Base-by-base conservation (phyloP, 176 grass and related monocot species). In the Areca catechu region DNA sequence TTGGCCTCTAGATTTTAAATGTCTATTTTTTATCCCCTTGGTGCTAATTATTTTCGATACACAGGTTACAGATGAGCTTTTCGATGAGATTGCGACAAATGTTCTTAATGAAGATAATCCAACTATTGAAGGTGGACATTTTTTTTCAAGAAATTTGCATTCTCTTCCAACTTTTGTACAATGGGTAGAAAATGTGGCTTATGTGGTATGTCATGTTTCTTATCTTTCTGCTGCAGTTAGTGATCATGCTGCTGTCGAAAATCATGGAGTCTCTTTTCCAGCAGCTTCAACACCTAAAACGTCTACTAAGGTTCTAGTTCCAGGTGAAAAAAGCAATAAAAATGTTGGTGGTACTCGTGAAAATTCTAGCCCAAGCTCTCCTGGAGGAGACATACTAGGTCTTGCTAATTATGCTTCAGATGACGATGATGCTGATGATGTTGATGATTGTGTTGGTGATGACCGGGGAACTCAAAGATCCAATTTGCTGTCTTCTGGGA, bases 31-130 rank as follows among this genome's bases (percentile, higher is more conserved):
- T 34, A 3, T 57, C 19, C 16, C 54, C 59, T 22, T n/a, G 27
- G 29, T 66, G 19, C 24, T 69, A 23, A 19, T 69, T 37, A 51
- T 58, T 82, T 20, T 62, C 3, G 63, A 53, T 49, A 53, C 60
- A 47, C 66, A 97, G 93, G 93, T 97, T 79, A 97, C 93, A 63
- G 83, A 97, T 75, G 83, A 97, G 76, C 83, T 97, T 80, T 97
- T 97, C 70, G 58, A 97, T 69, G 87, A 97, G 71, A 92, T 97
- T 1, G 87, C 87, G 1, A 83, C 75, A 51, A 92, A 97, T 82
- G 87, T 97, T 76, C 58, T 97, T 55, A 80, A 77, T 50, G 93
- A 91, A 77, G 84, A 88, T 72, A 81, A 97, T 62, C 77, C 51
- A 48, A 65, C 63, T 62, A 62, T 22, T 73, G 83, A 91, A 85